These are phyloP conservation scores for Thinopyrum elongatum DNA, from an alignment of 176 grass and related monocot genomes.

Conservation along the genomic window DNA sequence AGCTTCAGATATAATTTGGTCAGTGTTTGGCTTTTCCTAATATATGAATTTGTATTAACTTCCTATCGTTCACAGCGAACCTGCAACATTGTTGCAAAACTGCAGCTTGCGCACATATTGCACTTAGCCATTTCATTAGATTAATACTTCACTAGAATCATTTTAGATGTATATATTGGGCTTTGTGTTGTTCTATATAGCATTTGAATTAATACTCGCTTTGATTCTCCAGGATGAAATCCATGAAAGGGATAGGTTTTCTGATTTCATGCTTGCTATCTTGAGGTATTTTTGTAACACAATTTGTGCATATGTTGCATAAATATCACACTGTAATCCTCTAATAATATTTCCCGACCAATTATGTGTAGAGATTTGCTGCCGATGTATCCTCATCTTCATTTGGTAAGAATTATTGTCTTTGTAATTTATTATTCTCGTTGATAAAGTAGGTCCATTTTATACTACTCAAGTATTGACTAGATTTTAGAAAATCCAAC, in stretches of 20 bases:
- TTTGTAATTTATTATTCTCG: conserved; percentile 17
- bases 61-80: neutral
- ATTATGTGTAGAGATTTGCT: conserved; percentile 77
- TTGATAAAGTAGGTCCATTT: neutral
- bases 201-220: conserved; percentile 15
- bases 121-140: neutral
- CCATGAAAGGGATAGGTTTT: conserved; percentile 99
- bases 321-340: conserved; percentile 7
- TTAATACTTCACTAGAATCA: neutral
- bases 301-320: conserved; percentile 3
- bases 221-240: conserved; percentile 79
- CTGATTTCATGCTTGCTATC: conserved; percentile 96
- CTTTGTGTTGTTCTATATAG: conserved; percentile 9
- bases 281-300: conserved; percentile 60
- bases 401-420: conserved; percentile 56
- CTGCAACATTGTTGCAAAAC: neutral
- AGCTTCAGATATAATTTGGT: neutral
- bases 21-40: neutral
- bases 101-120: neutral
- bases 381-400: conserved; percentile 76
- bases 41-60: neutral
- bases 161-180: conserved; percentile 21
- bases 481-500: neutral
- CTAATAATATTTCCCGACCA: conserved; percentile 17
- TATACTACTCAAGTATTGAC: neutral